A percentile compares a stretch with the other conserved stretches of the same genome.
phyloP scores from a whole-genome alignment of 148 eudicot species.

The Pouteria glomerata region DNA sequence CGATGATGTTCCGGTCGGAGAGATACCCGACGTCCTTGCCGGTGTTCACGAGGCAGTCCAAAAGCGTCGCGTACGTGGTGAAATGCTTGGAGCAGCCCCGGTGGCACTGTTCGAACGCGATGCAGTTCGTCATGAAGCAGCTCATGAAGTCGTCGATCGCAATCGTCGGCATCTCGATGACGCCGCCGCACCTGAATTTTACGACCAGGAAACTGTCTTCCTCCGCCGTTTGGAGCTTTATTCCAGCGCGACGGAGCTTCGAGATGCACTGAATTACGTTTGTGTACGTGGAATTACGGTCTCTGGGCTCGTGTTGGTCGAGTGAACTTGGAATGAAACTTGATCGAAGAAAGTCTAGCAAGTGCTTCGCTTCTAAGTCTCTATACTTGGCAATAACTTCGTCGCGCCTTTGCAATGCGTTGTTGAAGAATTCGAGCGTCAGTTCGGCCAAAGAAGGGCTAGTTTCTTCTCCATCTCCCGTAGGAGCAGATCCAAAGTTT shows the following conservation, averaged over 20 bases:
- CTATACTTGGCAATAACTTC: conserved; percentile 19
- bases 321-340: conserved; percentile 54
- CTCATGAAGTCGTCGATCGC: conserved; percentile 68
- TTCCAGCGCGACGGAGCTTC: conserved; percentile 67
- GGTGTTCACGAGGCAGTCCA: conserved; percentile 46
- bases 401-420: conserved; percentile 31
- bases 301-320: conserved; percentile 13
- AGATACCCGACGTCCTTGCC: conserved; percentile 37
- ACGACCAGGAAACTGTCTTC: conserved; percentile 53
- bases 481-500: no score
- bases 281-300: conserved; percentile 9
- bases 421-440: conserved; percentile 50
- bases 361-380: conserved; percentile 38
- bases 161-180: conserved; percentile 69
- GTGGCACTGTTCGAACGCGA: conserved; percentile 69
- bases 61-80: conserved; percentile 59
- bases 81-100: conserved; percentile 42
- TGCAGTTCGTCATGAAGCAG: conserved; percentile 53
- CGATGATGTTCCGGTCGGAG: conserved; percentile 42
- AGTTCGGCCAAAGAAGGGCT: conserved; percentile 29
- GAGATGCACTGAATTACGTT: conserved; percentile 53
- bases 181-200: conserved; percentile 48
- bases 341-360: conserved; percentile 63
- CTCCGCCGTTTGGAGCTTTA: conserved; percentile 32
- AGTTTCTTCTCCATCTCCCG: background rate